These are phyloP conservation scores for Beauveria pseudobassiana DNA, from an alignment of 2,329 filamentous ascomycete species.

Conservation along the genomic window DNA sequence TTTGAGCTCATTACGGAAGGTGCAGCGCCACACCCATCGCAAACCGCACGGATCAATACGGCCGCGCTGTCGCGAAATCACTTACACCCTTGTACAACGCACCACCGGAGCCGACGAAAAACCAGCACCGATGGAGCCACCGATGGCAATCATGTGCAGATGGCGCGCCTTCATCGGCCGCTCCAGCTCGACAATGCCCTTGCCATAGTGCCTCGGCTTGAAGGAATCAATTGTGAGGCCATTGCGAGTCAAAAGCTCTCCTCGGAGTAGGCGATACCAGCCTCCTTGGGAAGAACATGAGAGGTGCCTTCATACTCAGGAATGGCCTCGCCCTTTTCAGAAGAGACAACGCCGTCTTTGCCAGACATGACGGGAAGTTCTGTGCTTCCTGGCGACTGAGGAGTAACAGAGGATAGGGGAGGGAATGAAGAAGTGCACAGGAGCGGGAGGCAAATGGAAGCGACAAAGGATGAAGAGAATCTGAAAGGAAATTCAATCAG, in stretches of 20 bases:
- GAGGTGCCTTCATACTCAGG: constrained; percentile 9
- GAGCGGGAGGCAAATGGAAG: neutral
- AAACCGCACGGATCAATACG: neutral
- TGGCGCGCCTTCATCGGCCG: constrained; percentile 48
- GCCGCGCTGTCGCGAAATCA: constrained; percentile 3
- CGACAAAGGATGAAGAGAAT: neutral
- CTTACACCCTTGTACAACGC: constrained; percentile 45
- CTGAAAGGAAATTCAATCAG: neutral
- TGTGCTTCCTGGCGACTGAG: neutral
- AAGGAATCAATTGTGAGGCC: constrained; percentile 30
- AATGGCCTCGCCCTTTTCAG: constrained; percentile 15
- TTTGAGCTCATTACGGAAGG: neutral
- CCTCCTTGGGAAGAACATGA: constrained; percentile 11
- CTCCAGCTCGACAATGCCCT: constrained; percentile 30
- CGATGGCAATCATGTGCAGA: constrained; percentile 56
- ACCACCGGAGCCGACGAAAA: constrained; percentile 54
- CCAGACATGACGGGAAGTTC: constrained; percentile 7
- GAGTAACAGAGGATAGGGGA: neutral
- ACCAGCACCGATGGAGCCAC: constrained; percentile 54
- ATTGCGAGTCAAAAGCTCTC: constrained; percentile 28
- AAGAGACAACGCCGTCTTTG: constrained; percentile 10
- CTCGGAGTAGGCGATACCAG: constrained; percentile 15
- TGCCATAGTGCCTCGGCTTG: constrained; percentile 25
- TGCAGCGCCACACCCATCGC: constrained; percentile 1
- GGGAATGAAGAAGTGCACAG: neutral